Conservation (phyloP, 2,329 filamentous ascomycete genomes). For the Fusarium pseudoanthophilum region DNA sequence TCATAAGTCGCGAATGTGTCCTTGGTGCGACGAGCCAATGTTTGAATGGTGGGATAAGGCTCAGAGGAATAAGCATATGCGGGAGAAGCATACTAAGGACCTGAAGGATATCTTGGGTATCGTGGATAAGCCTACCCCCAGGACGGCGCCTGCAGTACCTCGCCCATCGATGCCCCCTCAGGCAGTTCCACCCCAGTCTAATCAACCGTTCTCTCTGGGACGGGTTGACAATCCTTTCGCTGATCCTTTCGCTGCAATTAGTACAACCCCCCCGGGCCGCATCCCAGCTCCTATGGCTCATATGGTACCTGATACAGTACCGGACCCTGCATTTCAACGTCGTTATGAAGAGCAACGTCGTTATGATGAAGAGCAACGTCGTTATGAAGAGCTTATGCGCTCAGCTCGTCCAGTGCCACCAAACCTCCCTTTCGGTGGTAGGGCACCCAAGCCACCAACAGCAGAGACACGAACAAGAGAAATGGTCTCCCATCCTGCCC, state of each 20-base stretch:
- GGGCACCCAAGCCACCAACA: neutral
- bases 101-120: slow-evolving; percentile 26
- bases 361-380: neutral
- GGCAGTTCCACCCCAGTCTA: neutral
- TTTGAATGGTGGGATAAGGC: slow-evolving; percentile 45
- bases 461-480: neutral
- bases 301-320: neutral
- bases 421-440: neutral
- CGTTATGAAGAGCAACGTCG: neutral
- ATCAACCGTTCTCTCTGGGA: neutral
- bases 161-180: neutral
- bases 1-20: slow-evolving; percentile 51
- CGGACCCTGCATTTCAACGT: neutral
- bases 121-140: too few relatives aligned
- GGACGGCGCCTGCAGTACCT: neutral
- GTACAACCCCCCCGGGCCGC: neutral
- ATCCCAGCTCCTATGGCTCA: neutral
- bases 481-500: neutral
- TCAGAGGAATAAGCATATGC: slow-evolving; percentile 46
- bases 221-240: neutral
- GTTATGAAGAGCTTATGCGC: neutral
- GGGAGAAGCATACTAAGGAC: slow-evolving; percentile 43
- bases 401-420: neutral
- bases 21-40: slow-evolving; percentile 50
- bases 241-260: neutral